phyloP scores from a whole-genome alignment of 208 protist species.

The Polymyxa betae region DNA sequence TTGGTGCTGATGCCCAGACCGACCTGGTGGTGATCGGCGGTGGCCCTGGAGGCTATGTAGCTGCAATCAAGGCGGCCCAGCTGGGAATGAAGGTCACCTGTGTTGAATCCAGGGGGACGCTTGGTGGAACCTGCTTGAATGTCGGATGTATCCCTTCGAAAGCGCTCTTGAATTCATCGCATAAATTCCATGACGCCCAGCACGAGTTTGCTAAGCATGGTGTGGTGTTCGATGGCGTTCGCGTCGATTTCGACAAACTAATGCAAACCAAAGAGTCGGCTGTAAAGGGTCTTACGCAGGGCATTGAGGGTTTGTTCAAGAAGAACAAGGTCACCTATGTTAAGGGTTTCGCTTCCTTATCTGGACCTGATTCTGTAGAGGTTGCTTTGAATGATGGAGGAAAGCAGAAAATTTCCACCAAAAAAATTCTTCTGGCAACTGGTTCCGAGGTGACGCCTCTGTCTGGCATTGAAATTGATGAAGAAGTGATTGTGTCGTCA shows the following conservation, averaged over 20 bases:
- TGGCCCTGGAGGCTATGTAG: conserved; percentile 99
- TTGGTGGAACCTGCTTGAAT: conserved; percentile 98
- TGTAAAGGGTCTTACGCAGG: conserved; percentile 89
- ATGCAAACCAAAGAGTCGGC: conserved; percentile 83
- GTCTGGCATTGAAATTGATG: conserved; percentile 92
- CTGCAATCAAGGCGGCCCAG: conserved; percentile 98
- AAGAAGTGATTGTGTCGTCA: conserved; percentile 94
- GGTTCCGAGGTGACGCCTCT: conserved; percentile 92
- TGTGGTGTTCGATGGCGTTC: conserved; percentile 83
- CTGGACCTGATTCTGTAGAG: conserved; percentile 57
- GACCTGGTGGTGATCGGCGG: conserved; percentile 98
- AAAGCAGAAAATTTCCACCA: conserved; percentile 77
- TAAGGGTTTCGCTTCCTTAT: conserved; percentile 84
- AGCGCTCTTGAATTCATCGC: conserved; percentile 95
- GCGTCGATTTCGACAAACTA: conserved; percentile 81
- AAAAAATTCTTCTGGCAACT: conserved; percentile 98
- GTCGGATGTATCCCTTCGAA: conserved; percentile 99
- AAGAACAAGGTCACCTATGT: conserved; percentile 96
- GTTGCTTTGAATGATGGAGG: conserved; percentile 82
- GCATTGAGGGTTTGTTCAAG: conserved; percentile 98
- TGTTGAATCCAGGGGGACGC: conserved; percentile 94
- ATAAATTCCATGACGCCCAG: conserved; percentile 93
- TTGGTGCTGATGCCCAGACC: neutral
- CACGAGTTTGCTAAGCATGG: conserved; percentile 83
- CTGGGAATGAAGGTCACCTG: conserved; percentile 90